Evolutionary conservation across 1,284 basidiomycete genomes (phyloP).

Genomic region (Xanthoconium separans): DNA sequence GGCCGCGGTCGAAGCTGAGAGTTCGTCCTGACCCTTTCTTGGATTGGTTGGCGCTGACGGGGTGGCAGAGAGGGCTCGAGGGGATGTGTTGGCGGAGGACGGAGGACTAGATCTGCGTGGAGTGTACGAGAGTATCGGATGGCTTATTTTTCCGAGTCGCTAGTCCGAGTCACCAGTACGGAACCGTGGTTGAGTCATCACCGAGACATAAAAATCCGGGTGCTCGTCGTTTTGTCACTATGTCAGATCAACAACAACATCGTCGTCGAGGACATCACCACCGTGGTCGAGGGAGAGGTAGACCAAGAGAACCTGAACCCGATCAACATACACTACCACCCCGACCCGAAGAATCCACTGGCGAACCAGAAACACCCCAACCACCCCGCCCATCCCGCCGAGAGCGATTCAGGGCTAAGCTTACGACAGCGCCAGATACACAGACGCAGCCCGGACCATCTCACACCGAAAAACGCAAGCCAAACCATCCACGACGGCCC

Average conservation of each 20-base stretch:
- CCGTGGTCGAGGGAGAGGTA: conserved; percentile 8
- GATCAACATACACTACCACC: neutral
- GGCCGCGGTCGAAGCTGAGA: conserved; percentile 28
- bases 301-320: neutral
- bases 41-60: conserved; percentile 11
- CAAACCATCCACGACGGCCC: conserved; percentile 2
- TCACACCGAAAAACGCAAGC: conserved; percentile 4
- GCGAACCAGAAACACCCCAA: neutral
- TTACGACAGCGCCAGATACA: conserved; percentile 17
- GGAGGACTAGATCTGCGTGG: conserved; percentile 8
- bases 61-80: conserved; percentile 18
- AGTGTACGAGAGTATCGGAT: conserved; percentile 25
- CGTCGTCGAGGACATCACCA: neutral
- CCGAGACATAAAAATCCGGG: neutral
- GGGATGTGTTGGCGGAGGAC: conserved; percentile 18
- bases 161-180: conserved; percentile 6
- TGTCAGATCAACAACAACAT: conserved; percentile 11
- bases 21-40: conserved; percentile 36
- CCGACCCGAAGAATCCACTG: neutral
- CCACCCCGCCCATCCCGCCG: conserved; percentile 21
- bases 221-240: neutral
- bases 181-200: conserved; percentile 3
- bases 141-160: conserved; percentile 25
- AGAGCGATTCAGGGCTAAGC: conserved; percentile 25
- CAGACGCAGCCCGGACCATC: neutral